Percentiles rank a stretch among this genome's conserved stretches.
phyloP scores from a whole-genome alignment of 306 rosid species.

The Trifolium dubium region DNA sequence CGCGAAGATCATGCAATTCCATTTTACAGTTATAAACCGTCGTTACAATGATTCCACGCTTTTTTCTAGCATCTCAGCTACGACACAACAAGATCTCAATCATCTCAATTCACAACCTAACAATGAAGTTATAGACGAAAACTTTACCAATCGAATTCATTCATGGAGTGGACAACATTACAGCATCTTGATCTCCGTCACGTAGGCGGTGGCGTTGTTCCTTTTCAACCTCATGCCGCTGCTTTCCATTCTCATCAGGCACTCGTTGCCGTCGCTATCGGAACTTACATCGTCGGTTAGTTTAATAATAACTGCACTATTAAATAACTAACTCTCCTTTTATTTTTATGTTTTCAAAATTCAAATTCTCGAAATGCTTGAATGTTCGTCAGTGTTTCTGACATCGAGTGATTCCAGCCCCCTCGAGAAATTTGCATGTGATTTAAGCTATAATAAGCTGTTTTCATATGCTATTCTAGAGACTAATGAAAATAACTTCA shows the following conservation, averaged over 20 bases:
- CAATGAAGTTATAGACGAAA: constrained; percentile 40
- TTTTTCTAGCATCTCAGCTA: constrained; percentile 29
- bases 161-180: constrained; percentile 98
- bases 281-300: constrained; percentile 85
- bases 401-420: no score
- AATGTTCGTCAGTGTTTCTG: no score
- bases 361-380: no score
- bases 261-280: constrained; percentile 90
- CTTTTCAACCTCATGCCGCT: constrained; percentile 91
- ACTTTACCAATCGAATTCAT: constrained; percentile 23
- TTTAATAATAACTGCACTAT: constrained; percentile 26
- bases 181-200: constrained; percentile 98
- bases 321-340: background rate
- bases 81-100: constrained; percentile 33
- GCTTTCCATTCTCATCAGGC: constrained; percentile 89
- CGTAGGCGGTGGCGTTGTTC: constrained; percentile 69
- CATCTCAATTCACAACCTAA: constrained; percentile 30
- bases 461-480: background rate
- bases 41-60: background rate
- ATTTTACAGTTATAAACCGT: constrained; percentile 9
- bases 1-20: constrained; percentile 21
- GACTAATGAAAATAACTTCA: background rate
- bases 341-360: background rate
- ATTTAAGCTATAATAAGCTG: background rate
- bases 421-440: no score